A percentile compares a stretch with the other conserved stretches of the same genome.
Conservation (phyloP, 805 yeast species). For the Ogataea populi-albae region DNA sequence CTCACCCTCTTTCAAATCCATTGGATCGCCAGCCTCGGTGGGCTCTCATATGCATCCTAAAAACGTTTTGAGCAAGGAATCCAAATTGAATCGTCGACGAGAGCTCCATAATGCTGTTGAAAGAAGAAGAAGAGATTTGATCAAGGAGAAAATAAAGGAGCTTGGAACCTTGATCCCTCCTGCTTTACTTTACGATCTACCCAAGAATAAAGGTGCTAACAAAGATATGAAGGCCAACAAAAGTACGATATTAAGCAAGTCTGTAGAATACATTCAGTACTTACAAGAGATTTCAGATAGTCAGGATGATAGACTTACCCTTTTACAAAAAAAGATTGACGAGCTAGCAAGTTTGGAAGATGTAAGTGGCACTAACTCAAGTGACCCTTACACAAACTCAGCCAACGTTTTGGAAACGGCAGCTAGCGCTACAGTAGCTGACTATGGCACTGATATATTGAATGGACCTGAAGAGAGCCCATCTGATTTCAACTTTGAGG, state of each 20-base stretch:
- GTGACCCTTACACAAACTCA: too few species aligned
- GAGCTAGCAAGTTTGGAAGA: constrained; percentile 9
- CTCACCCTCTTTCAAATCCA: constrained; percentile 33
- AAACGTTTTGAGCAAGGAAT: constrained; percentile 52
- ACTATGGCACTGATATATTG: constrained; percentile 1
- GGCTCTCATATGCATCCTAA: constrained; percentile 35
- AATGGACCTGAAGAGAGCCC: constrained; percentile 8
- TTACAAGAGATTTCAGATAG: constrained; percentile 56
- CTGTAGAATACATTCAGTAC: constrained; percentile 76
- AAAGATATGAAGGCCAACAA: constrained; percentile 80
- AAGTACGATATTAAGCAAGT: constrained; percentile 68
- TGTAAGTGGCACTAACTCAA: too few species aligned
- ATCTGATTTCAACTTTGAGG: constrained; percentile 14
- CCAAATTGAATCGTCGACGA: constrained; percentile 70
- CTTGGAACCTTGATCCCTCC: constrained; percentile 82
- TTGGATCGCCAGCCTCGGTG: constrained; percentile 34
- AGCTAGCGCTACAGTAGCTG: constrained; percentile 1
- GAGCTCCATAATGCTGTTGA: constrained; percentile 95
- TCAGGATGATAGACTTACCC: constrained; percentile 49
- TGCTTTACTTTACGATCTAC: constrained; percentile 46
- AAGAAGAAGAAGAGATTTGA: constrained; percentile 84
- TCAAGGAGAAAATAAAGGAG: constrained; percentile 84
- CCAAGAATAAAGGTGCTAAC: constrained; percentile 32
- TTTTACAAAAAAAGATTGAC: constrained; percentile 39
- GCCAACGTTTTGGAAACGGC: too few species aligned